A percentile compares a stretch with the other conserved stretches of the same genome.
phyloP scores from a whole-genome alignment of 2,329 filamentous ascomycete species.

The Colletotrichum sp. region DNA sequence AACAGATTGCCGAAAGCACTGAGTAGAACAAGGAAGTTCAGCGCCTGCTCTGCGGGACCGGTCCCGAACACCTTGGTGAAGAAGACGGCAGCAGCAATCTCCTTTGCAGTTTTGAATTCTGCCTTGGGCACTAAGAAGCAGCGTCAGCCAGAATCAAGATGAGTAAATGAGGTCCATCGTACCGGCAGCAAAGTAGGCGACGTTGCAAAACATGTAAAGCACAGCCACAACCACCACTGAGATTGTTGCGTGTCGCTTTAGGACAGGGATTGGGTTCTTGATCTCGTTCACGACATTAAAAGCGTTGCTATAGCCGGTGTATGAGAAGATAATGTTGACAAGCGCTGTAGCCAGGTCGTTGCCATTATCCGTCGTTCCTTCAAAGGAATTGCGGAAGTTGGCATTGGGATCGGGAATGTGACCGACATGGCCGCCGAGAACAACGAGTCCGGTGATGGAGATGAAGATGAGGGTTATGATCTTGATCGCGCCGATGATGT shows the following conservation, averaged over 20 bases:
- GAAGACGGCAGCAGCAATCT: slow-evolving; percentile 62
- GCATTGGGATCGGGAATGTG: slow-evolving; percentile 33
- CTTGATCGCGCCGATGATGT: slow-evolving; percentile 64
- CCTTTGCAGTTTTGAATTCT: slow-evolving; percentile 53
- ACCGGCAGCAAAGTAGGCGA: slow-evolving; percentile 60
- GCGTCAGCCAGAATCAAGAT: neutral
- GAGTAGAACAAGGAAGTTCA: slow-evolving; percentile 63
- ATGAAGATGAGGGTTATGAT: slow-evolving; percentile 68
- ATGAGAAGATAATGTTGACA: slow-evolving; percentile 64
- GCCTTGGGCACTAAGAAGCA: slow-evolving; percentile 48
- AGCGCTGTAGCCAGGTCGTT: slow-evolving; percentile 51
- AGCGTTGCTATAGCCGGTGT: slow-evolving; percentile 61
- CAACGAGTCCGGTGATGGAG: slow-evolving; percentile 64
- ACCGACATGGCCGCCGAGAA: slow-evolving; percentile 48
- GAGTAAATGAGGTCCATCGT: neutral
- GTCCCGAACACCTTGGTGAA: slow-evolving; percentile 63
- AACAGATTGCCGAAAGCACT: slow-evolving; percentile 65
- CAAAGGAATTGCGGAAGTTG: slow-evolving; percentile 42
- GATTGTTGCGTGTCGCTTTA: slow-evolving; percentile 55
- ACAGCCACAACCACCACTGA: slow-evolving; percentile 57
- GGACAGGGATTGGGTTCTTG: slow-evolving; percentile 61
- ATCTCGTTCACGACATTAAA: slow-evolving; percentile 69
- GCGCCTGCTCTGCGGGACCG: slow-evolving; percentile 51
- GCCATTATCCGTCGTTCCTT: slow-evolving; percentile 38
- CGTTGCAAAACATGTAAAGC: slow-evolving; percentile 63